Evolutionary conservation across 305 asterid genomes (phyloP), one percentile per base, ranked within the genome.

Genomic region (Fraxinus latifolia): DNA sequence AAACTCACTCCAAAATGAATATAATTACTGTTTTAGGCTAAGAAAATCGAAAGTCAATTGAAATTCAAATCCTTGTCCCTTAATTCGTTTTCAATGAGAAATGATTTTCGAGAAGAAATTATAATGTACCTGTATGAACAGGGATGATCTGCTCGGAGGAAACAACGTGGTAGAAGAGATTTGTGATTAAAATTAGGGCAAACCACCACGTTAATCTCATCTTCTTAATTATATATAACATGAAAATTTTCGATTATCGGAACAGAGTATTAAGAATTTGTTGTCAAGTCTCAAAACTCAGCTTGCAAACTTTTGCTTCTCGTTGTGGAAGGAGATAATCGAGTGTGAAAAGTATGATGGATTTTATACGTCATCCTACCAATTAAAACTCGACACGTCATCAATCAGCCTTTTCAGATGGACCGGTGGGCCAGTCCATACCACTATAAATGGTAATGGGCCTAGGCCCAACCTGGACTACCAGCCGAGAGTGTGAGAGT

Each of bases 61-160:
- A 67, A 67, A 67, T 65, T 65, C 72, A 65, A 65, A 23, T 65
- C 74, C 74, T 14, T 67, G 7, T 27, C 36, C 74, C 74, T 65
- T 27, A 25, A 29, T 27, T 67, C 74, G 19, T 12, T 67, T 67
- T 67, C 36, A 67, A 14, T 27, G 37, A 29, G 37, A 65, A 65
- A 17, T 65, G 73, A 27, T 65, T 65, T 65, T 27, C 73, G 34
- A 34, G 37, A 0, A 72, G 25, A 23, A 60, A 82, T 33, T 29
- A 9, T 27, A 17, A 72, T 33, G 15, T 83, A 87, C 92, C 92
- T 67, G 86, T 75, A 76, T 81, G 88, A 84, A 82, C 80, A 11
- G 88, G 80, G 74, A 85, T 53, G 77, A 89, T 84, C 68, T 82
- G 89, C 80, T 85, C 83, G 80, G 90, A 74, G 42, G 78, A 79